A percentile compares a stretch with the other conserved stretches of the same genome.
phyloP scores from a whole-genome alignment of 2,329 filamentous ascomycete species.

The Shiraia bambusicola region DNA sequence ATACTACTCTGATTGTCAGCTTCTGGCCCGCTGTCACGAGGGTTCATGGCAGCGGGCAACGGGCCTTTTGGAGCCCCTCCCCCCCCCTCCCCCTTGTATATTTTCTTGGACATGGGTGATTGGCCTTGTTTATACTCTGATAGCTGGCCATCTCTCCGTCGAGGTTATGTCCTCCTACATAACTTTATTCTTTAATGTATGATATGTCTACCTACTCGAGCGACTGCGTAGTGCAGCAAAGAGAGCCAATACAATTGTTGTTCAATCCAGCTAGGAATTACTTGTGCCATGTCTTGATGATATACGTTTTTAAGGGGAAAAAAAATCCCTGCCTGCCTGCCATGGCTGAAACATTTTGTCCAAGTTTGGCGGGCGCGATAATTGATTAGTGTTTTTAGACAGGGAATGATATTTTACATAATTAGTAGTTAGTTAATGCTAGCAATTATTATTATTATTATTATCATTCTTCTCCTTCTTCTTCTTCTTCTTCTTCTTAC shows the following conservation, averaged over 20 bases:
- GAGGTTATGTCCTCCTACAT: conserved; percentile 45
- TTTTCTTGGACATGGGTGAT: conserved; percentile 35
- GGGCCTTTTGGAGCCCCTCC: conserved; percentile 19
- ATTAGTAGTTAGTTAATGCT: too few relatives aligned
- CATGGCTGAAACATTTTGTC: too few relatives aligned
- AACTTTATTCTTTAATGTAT: conserved; percentile 49
- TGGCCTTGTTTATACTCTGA: conserved; percentile 25
- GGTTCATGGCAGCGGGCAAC: conserved; percentile 14
- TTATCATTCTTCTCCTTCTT: too few relatives aligned
- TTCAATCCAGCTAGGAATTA: conserved; percentile 7
- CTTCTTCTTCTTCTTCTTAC: too few relatives aligned
- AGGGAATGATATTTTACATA: too few relatives aligned
- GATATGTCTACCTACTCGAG: conserved; percentile 35
- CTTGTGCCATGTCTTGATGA: background rate
- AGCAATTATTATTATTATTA: too few relatives aligned
- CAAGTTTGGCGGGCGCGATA: too few relatives aligned
- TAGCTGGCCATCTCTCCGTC: conserved; percentile 27
- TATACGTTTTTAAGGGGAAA: too few relatives aligned
- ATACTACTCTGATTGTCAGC: conserved; percentile 30
- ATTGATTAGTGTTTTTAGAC: too few relatives aligned
- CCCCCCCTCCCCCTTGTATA: conserved; percentile 44
- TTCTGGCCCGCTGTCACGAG: conserved; percentile 17
- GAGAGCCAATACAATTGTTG: conserved; percentile 41
- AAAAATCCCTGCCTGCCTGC: too few relatives aligned
- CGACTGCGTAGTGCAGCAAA: conserved; percentile 33